A percentile compares a stretch with the other conserved stretches of the same genome.
Evolutionary conservation across 306 rosid species (phyloP).

Genomic region (Castanopsis chinensis): DNA sequence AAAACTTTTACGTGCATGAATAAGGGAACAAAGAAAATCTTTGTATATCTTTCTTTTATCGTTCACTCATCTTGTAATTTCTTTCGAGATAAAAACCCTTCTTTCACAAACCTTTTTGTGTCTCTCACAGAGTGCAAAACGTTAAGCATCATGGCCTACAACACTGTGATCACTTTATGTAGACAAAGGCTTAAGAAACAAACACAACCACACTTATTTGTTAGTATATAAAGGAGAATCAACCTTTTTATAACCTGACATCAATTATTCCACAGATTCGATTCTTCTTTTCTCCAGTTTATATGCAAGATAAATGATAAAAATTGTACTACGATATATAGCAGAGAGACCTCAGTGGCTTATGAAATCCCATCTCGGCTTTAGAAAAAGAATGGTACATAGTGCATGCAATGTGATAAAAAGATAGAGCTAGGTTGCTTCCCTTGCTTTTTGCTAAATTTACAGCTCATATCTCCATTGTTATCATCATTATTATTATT

Average conservation of each 20-base stretch:
- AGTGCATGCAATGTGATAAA: background rate
- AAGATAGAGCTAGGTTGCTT: background rate
- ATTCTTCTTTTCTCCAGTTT: slow-evolving; percentile 12
- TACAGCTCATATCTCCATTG: slow-evolving; percentile 39
- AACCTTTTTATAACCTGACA: slow-evolving; percentile 17
- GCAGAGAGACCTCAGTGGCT: background rate
- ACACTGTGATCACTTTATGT: slow-evolving; percentile 7
- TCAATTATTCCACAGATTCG: slow-evolving; percentile 25
- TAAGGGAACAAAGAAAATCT: background rate
- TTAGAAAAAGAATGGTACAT: slow-evolving; percentile 8
- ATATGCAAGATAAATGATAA: background rate
- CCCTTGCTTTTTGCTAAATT: slow-evolving; percentile 15
- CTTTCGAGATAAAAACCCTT: slow-evolving; percentile 4
- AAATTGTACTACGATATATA: background rate
- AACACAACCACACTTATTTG: slow-evolving; percentile 16
- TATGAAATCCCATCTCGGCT: slow-evolving; percentile 15
- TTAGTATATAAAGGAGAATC: background rate
- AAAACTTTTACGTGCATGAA: background rate
- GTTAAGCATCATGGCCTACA: slow-evolving; percentile 17
- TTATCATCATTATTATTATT: slow-evolving; percentile 12
- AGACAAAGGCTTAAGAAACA: slow-evolving; percentile 28
- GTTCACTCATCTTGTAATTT: slow-evolving; percentile 13
- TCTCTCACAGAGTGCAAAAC: slow-evolving; percentile 27
- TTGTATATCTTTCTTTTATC: slow-evolving; percentile 11
- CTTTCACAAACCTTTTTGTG: background rate